Evolutionary conservation across 768 basidiomycete species (phyloP).

Genomic region (Neoboletus subvelutipes): DNA sequence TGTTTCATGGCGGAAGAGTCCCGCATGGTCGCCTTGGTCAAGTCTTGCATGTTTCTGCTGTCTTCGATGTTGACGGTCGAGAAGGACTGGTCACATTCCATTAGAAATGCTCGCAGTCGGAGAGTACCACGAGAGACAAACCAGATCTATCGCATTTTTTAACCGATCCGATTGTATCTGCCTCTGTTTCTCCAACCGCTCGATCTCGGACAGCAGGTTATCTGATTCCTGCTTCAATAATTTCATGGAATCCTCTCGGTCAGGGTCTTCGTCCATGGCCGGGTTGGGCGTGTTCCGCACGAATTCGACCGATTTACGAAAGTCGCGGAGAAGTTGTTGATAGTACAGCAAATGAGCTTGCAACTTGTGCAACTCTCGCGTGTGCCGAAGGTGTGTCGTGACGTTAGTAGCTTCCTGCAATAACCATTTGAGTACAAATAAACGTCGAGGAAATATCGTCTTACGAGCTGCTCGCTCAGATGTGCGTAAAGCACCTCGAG

Average conservation of each 20-base stretch:
- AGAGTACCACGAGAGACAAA: slow-evolving; percentile 7
- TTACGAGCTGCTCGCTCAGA: slow-evolving; percentile 46
- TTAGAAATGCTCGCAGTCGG: neutral
- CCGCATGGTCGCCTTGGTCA: slow-evolving; percentile 47
- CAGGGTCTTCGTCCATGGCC: slow-evolving; percentile 33
- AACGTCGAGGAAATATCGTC: neutral
- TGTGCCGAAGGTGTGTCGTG: slow-evolving; percentile 39
- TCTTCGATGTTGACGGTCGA: slow-evolving; percentile 61
- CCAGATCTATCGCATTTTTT: slow-evolving; percentile 34
- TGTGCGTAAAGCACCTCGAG: slow-evolving; percentile 52
- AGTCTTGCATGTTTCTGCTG: slow-evolving; percentile 48
- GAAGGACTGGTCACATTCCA: slow-evolving; percentile 44
- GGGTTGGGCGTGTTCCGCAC: slow-evolving; percentile 51
- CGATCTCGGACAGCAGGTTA: slow-evolving; percentile 43
- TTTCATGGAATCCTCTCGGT: slow-evolving; percentile 4
- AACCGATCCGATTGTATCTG: slow-evolving; percentile 28
- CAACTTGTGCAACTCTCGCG: slow-evolving; percentile 54
- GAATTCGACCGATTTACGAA: slow-evolving; percentile 51
- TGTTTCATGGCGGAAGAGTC: slow-evolving; percentile 43
- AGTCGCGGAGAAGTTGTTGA: slow-evolving; percentile 53
- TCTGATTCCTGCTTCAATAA: slow-evolving; percentile 20
- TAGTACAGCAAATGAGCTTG: slow-evolving; percentile 60
- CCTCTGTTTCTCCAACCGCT: slow-evolving; percentile 34
- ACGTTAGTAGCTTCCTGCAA: slow-evolving; percentile 45
- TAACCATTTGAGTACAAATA: neutral